phyloP scores from a whole-genome alignment of 345 rosid genomes.

The Theobroma cacao region DNA sequence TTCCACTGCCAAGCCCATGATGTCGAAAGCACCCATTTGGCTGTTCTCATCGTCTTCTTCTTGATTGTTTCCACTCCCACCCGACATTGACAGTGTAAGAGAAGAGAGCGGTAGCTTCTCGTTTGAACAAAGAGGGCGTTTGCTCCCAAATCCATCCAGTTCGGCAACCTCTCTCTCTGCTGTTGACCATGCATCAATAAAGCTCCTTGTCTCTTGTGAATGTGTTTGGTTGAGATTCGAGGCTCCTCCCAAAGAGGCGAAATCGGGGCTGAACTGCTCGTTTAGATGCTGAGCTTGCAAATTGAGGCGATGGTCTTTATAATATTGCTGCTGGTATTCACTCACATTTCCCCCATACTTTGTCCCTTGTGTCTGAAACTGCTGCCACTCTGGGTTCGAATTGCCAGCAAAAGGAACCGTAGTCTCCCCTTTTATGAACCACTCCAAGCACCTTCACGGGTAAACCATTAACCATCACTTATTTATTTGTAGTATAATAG shows the following conservation, averaged over 20 bases:
- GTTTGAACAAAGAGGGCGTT: conserved; percentile 23
- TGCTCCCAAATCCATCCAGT: conserved; percentile 26
- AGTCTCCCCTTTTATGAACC: conserved; percentile 67
- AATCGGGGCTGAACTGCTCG: conserved; percentile 35
- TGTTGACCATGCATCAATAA: conserved; percentile 54
- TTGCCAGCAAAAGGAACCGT: conserved; percentile 23
- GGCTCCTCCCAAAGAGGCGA: conserved; percentile 30
- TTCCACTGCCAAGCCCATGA: conserved; percentile 3
- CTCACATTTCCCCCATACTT: conserved; percentile 20
- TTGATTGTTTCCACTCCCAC: conserved; percentile 30
- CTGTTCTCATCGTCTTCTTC: conserved; percentile 32
- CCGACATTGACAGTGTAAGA: conserved; percentile 62
- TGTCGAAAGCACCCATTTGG: conserved; percentile 24
- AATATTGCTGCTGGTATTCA: conserved; percentile 17
- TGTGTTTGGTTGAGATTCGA: conserved; percentile 32
- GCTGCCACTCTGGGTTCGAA: conserved; percentile 43
- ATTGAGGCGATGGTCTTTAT: conserved; percentile 25
- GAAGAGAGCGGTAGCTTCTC: conserved; percentile 39
- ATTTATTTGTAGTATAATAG: neutral
- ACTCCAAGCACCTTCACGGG: conserved; percentile 67
- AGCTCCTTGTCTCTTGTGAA: conserved; percentile 59
- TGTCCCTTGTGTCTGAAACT: conserved; percentile 23
- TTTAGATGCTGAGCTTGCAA: conserved; percentile 29
- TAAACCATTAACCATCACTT: conserved; percentile 12
- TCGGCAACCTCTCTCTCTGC: conserved; percentile 10